Percentiles rank a stretch among this genome's conserved stretches.
phyloP scores from a whole-genome alignment of 225 moss, liverwort and hornwort genomes.

The Thuidium tamariscinum region DNA sequence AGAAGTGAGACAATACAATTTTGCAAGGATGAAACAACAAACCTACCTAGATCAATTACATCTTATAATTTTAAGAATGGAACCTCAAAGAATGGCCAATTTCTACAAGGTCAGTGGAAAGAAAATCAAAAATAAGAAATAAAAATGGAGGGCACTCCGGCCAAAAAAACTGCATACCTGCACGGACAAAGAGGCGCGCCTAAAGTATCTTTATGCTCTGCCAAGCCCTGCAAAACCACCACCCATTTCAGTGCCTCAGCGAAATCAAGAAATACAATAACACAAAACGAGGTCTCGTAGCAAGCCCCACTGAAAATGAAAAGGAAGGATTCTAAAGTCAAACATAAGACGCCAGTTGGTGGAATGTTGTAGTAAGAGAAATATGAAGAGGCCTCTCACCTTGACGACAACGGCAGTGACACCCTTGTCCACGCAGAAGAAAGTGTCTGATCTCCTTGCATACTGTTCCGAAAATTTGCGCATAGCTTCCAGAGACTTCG shows the following conservation, averaged over 20 bases:
- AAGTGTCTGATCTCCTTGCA: constrained; percentile 71
- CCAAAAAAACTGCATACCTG: constrained; percentile 31
- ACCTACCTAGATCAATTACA: neutral
- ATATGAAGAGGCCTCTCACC: constrained; percentile 14
- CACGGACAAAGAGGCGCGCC: constrained; percentile 93
- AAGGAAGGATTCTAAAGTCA: neutral
- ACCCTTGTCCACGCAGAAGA: constrained; percentile 87
- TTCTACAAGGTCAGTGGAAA: neutral
- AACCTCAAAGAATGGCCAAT: neutral
- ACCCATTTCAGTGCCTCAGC: neutral
- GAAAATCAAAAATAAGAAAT: too few species aligned
- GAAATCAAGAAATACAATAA: neutral
- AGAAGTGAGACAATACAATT: neutral
- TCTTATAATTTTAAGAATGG: neutral
- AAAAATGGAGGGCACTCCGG: neutral
- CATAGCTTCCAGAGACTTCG: constrained; percentile 65
- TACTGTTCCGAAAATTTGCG: constrained; percentile 99
- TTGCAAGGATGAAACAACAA: neutral
- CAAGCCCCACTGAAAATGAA: neutral
- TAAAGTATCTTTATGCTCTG: constrained; percentile 81
- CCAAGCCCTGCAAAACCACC: constrained; percentile 63
- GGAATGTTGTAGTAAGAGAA: neutral
- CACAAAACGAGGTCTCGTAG: neutral
- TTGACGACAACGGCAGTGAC: constrained; percentile 93
- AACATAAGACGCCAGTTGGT: neutral